Evolutionary conservation across 2,329 filamentous ascomycete genomes (phyloP), one percentile per base, ranked within the genome.

Genomic region (Thermomyces lanuginosus): DNA sequence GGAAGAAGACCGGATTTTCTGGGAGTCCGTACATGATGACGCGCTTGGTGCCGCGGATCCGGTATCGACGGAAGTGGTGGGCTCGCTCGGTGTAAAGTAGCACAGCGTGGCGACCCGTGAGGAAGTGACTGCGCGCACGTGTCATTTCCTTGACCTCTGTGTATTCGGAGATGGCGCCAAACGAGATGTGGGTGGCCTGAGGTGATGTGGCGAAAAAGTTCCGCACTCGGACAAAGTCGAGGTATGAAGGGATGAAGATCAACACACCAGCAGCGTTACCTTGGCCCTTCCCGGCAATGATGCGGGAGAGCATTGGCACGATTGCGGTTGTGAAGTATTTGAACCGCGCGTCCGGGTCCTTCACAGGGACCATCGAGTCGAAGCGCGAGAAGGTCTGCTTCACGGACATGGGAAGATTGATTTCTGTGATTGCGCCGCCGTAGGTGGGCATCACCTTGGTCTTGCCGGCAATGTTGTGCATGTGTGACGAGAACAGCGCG

Each of bases 61-160:
- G 68, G 46, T 89, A 83, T n/a, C 89, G 68, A 26, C 82, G 72
- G 63, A 95, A 95, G 53, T 98, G 89, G 54, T 98, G 89, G n/a
- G 84, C 80, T 32, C 89, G 74, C 50, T 92, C 86, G 2, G 84
- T 91, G 56, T 95, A 98, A 9, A 98, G 61, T 20, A 98, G 56
- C 10, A 95, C 66, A 11, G 72, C 72, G 47, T 93, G 79, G 9
- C 83, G 66, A 4, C 84, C 89, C 20, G 63, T 77, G 37, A 82
- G 59, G 54, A 98, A 95, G 48, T 93, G 80, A 8, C 79, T 84
- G 13, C 86, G 67, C 6, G 86, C 82, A 20, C 86, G 72, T 21
- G 81, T 76, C 16, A 83, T 76, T 37, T 92, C 82, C 5, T 73
- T 67, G 5, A 76, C 61, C 23, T 78, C 70, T 0, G 79, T 77